Percentiles rank a stretch among this genome's conserved stretches.
Conservation (phyloP, 106 monocot genomes). For the Acanthochlamys bracteata region DNA sequence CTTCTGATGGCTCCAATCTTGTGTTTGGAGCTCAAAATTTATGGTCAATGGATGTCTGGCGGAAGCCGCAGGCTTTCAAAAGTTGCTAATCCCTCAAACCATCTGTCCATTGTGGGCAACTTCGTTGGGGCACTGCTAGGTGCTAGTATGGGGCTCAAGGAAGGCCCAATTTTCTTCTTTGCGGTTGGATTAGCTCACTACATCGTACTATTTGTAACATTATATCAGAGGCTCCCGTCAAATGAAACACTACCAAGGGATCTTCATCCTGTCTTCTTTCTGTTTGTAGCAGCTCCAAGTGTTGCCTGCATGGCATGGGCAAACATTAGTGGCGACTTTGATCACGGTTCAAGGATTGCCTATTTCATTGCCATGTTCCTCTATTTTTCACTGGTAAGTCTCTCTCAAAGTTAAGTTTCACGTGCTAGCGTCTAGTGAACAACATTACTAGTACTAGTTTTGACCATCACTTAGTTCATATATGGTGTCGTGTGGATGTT, state of each 20-base stretch:
- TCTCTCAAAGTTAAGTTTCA: neutral
- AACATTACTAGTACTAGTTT: too few species aligned
- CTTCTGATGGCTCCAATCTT: slow-evolving; percentile 52
- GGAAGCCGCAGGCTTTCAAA: slow-evolving; percentile 58
- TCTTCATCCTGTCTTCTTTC: slow-evolving; percentile 81
- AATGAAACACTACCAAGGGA: slow-evolving; percentile 53
- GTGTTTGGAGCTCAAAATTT: slow-evolving; percentile 65
- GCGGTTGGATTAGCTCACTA: slow-evolving; percentile 78
- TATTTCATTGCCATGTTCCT: slow-evolving; percentile 55
- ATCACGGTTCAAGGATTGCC: slow-evolving; percentile 33
- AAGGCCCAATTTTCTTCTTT: slow-evolving; percentile 62
- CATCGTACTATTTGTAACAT: slow-evolving; percentile 74
- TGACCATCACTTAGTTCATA: too few species aligned
- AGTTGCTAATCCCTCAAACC: slow-evolving; percentile 79
- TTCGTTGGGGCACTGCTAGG: slow-evolving; percentile 62
- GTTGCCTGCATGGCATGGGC: slow-evolving; percentile 74
- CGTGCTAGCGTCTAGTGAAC: neutral
- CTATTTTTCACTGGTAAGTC: slow-evolving; percentile 54
- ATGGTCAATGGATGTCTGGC: slow-evolving; percentile 65
- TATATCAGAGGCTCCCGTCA: slow-evolving; percentile 84
- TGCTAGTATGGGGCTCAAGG: slow-evolving; percentile 38
- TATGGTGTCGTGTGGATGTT: too few species aligned
- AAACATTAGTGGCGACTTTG: slow-evolving; percentile 44
- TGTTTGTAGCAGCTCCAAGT: slow-evolving; percentile 71
- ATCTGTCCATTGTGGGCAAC: slow-evolving; percentile 65